Base-by-base conservation (phyloP, 495 filamentous ascomycete genomes). In the Immersiella caudata region DNA sequence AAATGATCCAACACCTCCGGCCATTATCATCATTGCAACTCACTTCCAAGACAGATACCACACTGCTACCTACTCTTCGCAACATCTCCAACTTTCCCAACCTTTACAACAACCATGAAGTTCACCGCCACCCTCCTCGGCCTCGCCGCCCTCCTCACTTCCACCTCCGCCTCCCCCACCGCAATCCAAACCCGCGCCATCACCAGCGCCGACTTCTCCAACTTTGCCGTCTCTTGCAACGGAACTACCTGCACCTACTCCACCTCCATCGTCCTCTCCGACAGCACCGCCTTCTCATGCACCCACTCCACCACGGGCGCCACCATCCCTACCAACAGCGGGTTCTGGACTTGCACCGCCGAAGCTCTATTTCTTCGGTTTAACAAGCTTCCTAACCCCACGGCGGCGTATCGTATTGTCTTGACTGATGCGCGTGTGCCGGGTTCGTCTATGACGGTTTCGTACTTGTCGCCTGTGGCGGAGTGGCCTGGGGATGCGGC, bases 311-410 rank as follows among this genome's bases (percentile, higher is more conserved):
- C 54, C n/a, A 57, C 54, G 54, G 54, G 54, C 18, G 54, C 54
- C 54, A 57, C 54, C 54, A 57, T 57, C 54, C 54, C 54, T 5
- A 4, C 24, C 54, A 57, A 57, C 54, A 57, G n/a, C 54, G 54
- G 54, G 6, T 57, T 57, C 54, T 57, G 54, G 54, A 24, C 7
- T 14, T 57, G 54, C 54, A 24, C 54, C 24, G 54, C 22, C 24
- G 54, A 2, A 1, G 14, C 3, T 14, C n/a, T 57, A 6, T 21
- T 22, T 6, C 54, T 57, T 2, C 54, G 54, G 7, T 57, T 57
- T 5, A 57, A 57, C 54, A 57, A 57, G 54, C 54, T 57, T 14
- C n/a, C n/a, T 6, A 24, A 14, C 12, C 54, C 54, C 2, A 14
- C 22, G 1, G 18, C 54, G 54, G 54, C 54, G 22, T 57, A 57